A percentile compares a stretch with the other conserved stretches of the same genome.
Conservation (phyloP, 345 rosid genomes). For the Psidium friedrichsthalianum region DNA sequence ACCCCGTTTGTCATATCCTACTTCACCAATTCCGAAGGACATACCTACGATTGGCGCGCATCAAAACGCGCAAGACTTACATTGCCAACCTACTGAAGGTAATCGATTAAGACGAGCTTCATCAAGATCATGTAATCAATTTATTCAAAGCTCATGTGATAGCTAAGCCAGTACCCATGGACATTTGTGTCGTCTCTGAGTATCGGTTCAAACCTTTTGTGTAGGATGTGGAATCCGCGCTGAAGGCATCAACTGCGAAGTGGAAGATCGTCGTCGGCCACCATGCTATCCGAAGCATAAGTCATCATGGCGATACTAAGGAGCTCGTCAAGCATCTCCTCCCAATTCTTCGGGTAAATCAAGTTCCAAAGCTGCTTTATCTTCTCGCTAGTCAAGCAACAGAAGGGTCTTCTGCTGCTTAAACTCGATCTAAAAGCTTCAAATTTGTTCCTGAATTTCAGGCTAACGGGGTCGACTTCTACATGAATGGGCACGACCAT, state of each 20-base stretch:
- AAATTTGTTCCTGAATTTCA: slow-evolving; percentile 1
- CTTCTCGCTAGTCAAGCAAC: background rate
- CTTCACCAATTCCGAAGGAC: slow-evolving; percentile 30
- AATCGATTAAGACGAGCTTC: background rate
- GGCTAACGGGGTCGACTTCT: slow-evolving; percentile 39
- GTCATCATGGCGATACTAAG: slow-evolving; percentile 55
- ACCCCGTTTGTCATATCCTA: slow-evolving; percentile 62
- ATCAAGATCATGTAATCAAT: background rate
- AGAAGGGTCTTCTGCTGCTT: background rate
- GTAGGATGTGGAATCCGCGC: slow-evolving; percentile 32
- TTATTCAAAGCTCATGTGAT: background rate
- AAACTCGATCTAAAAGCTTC: background rate
- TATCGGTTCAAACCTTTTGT: background rate
- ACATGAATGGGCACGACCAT: slow-evolving; percentile 57
- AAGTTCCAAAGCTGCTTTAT: background rate
- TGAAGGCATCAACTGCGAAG: slow-evolving; percentile 33
- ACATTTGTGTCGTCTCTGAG: background rate
- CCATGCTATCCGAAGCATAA: slow-evolving; percentile 58
- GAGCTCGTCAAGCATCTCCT: slow-evolving; percentile 44
- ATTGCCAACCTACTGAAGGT: slow-evolving; percentile 25
- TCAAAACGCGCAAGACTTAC: slow-evolving; percentile 38
- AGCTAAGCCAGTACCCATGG: background rate
- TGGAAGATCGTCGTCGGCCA: slow-evolving; percentile 84
- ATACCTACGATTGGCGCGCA: slow-evolving; percentile 54
- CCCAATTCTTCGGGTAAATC: slow-evolving; percentile 38